A percentile compares a stretch with the other conserved stretches of the same genome.
Conservation (phyloP, 768 basidiomycete genomes). For the Tubosaeta sp. region DNA sequence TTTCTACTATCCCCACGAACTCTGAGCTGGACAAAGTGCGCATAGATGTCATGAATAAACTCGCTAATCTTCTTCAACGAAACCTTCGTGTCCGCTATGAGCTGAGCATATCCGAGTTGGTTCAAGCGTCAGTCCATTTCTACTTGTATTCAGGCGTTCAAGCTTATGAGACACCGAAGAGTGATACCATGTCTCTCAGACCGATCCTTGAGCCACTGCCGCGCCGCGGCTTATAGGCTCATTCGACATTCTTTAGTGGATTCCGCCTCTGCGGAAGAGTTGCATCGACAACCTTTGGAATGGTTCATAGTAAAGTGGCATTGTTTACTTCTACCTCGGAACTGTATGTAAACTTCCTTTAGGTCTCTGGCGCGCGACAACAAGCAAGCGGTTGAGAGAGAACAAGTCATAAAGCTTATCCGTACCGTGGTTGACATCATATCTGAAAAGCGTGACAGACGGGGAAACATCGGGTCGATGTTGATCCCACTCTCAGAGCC, state of each 20-base stretch:
- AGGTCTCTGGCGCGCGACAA: conserved; percentile 85
- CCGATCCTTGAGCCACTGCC: conserved; percentile 60
- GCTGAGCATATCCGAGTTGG: conserved; percentile 60
- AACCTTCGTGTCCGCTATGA: conserved; percentile 76
- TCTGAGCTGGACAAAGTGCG: conserved; percentile 49
- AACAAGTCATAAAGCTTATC: conserved; percentile 88
- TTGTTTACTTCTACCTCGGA: not conserved
- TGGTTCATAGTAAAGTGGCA: conserved; percentile 87
- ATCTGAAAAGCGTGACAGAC: conserved; percentile 47
- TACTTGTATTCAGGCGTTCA: not conserved
- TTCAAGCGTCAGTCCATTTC: conserved; percentile 60
- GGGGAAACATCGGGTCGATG: conserved; percentile 37
- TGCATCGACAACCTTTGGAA: conserved; percentile 67
- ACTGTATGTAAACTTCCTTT: conserved; percentile 8
- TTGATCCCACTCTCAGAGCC: conserved; percentile 64
- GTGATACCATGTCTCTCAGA: conserved; percentile 80
- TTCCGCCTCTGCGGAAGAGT: conserved; percentile 56
- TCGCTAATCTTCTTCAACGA: conserved; percentile 63
- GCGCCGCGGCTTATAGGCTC: conserved; percentile 80
- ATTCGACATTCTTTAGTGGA: conserved; percentile 78
- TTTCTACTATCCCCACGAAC: conserved; percentile 30
- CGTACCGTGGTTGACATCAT: conserved; percentile 78
- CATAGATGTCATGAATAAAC: conserved; percentile 58
- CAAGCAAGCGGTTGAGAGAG: conserved; percentile 79
- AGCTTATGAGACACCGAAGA: conserved; percentile 40